Conservation (phyloP, 768 basidiomycete species). For the Boletus tomentosulus region DNA sequence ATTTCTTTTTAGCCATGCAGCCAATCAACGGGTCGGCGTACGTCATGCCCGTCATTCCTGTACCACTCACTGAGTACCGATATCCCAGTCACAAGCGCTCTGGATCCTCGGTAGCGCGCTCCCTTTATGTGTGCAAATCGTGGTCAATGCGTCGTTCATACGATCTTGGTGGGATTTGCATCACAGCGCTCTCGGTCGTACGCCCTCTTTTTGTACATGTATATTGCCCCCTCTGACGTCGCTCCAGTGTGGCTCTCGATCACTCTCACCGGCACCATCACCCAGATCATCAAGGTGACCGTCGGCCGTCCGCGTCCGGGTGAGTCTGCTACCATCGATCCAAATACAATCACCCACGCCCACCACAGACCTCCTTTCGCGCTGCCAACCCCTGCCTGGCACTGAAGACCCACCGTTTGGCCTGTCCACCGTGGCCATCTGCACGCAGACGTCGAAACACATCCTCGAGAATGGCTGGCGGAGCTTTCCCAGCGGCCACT, state of each 20-base stretch:
- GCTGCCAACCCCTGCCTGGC: conserved; percentile 62
- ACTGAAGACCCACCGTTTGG: conserved; percentile 66
- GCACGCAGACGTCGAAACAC: conserved; percentile 59
- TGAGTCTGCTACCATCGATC: conserved; percentile 17
- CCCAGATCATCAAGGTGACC: conserved; percentile 76
- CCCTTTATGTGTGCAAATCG: conserved; percentile 62
- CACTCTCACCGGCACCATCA: conserved; percentile 69
- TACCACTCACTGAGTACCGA: not conserved
- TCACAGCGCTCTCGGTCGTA: conserved; percentile 43
- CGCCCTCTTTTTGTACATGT: not conserved
- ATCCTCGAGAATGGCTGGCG: conserved; percentile 79
- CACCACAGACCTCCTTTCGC: conserved; percentile 25
- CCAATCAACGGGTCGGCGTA: conserved; percentile 59
- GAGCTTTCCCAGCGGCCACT: conserved; percentile 90
- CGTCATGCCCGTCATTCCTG: conserved; percentile 29
- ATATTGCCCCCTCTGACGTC: not conserved
- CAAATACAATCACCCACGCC: not conserved
- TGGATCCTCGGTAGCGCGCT: conserved; percentile 44
- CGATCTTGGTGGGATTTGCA: conserved; percentile 89
- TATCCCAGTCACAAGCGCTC: conserved; percentile 34
- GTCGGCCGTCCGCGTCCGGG: conserved; percentile 91
- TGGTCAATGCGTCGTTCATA: conserved; percentile 66
- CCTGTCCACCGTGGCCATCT: conserved; percentile 66
- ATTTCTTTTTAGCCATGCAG: conserved; percentile 45
- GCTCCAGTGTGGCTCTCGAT: conserved; percentile 65